phyloP scores from a whole-genome alignment of 2,329 filamentous ascomycete species.

The Aaosphaeria pasadenensis region DNA sequence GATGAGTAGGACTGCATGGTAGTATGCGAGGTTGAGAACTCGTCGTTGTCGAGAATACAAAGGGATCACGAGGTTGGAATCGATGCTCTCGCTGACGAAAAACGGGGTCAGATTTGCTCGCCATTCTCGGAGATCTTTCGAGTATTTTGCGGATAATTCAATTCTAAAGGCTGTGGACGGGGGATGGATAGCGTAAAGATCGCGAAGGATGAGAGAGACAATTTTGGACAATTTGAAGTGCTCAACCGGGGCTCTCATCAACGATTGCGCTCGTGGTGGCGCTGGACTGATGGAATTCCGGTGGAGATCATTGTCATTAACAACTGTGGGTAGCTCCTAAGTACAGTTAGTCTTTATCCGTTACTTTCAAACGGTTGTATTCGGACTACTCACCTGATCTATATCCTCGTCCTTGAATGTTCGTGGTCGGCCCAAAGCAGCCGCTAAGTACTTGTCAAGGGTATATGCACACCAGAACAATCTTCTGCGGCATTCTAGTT shows the following conservation, averaged over 20 bases:
- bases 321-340: conserved; percentile 34
- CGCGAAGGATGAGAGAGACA: conserved; percentile 43
- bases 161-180: conserved; percentile 29
- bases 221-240: conserved; percentile 46
- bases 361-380: neutral
- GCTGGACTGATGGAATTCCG: conserved; percentile 11
- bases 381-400: conserved; percentile 49
- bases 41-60: conserved; percentile 54
- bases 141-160: conserved; percentile 42
- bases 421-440: conserved; percentile 60
- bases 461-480: conserved; percentile 64
- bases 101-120: conserved; percentile 45
- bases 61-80: conserved; percentile 45
- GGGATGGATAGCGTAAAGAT: conserved; percentile 43
- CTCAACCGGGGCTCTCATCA: conserved; percentile 47
- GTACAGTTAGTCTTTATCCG: conserved; percentile 8
- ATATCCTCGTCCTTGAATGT: conserved; percentile 63
- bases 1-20: conserved; percentile 56
- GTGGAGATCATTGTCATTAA: conserved; percentile 32
- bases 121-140: conserved; percentile 44
- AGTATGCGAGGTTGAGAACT: conserved; percentile 54
- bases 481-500: conserved; percentile 53
- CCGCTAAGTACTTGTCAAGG: conserved; percentile 61
- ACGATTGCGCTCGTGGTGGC: conserved; percentile 26
- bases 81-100: conserved; percentile 42